These are phyloP conservation scores for Agrocybe pediades DNA, from an alignment of 768 basidiomycete species.

Conservation along the genomic window DNA sequence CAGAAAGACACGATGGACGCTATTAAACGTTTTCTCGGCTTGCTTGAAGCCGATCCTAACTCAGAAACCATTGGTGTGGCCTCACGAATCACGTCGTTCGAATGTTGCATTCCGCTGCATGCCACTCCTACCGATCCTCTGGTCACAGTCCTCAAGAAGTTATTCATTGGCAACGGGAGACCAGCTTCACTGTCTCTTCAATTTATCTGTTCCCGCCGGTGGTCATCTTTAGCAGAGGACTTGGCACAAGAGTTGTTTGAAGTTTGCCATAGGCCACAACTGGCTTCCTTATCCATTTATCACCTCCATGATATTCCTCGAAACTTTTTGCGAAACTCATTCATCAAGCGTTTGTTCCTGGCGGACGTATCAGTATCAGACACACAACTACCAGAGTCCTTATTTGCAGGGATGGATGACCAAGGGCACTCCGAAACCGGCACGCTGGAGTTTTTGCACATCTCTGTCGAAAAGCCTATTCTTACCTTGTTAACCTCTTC, in stretches of 20 bases:
- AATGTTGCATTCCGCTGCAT: too few relatives aligned
- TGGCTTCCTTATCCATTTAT: background rate
- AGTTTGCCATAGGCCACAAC: background rate
- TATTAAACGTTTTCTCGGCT: background rate
- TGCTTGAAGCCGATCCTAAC: background rate
- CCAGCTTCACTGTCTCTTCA: background rate
- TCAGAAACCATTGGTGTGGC: too few relatives aligned
- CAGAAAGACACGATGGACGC: background rate
- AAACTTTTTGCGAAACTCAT: background rate
- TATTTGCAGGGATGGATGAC: background rate
- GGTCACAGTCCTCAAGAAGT: background rate
- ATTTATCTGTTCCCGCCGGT: background rate
- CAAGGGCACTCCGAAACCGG: background rate
- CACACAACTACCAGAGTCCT: background rate
- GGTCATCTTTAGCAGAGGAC: background rate
- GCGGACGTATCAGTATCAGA: too few relatives aligned
- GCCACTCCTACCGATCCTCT: background rate
- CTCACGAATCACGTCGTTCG: too few relatives aligned
- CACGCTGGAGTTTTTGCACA: too few relatives aligned
- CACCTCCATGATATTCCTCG: background rate
- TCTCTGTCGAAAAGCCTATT: too few relatives aligned
- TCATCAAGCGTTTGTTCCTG: background rate
- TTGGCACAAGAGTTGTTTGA: background rate
- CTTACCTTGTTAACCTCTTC: too few relatives aligned
- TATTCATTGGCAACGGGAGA: background rate